Evolutionary conservation across 495 filamentous ascomycete genomes (phyloP).

Genomic region (Tuber umbilicatum): DNA sequence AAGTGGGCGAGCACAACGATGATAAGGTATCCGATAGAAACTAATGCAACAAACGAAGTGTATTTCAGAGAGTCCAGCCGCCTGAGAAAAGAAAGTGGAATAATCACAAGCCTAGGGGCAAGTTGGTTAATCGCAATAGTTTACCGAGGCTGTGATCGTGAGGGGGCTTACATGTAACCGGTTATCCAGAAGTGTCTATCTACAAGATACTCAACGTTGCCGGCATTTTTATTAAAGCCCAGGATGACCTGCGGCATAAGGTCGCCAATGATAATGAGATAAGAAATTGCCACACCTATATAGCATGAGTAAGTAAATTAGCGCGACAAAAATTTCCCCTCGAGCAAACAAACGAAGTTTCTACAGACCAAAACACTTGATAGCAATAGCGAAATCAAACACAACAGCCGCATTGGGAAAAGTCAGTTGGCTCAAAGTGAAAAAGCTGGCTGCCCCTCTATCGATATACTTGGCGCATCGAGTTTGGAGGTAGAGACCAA

Average conservation of each 20-base stretch:
- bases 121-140: constrained; percentile 10
- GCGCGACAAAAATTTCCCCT: not conserved
- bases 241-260: constrained; percentile 90
- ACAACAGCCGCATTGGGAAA: constrained; percentile 94
- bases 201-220: constrained; percentile 60
- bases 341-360: not conserved
- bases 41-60: constrained; percentile 81
- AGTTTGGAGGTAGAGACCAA: constrained; percentile 90
- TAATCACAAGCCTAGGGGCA: constrained; percentile 69
- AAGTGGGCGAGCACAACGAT: constrained; percentile 89
- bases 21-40: constrained; percentile 90
- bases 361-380: constrained; percentile 78
- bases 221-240: constrained; percentile 60
- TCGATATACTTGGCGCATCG: constrained; percentile 89
- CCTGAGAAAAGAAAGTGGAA: constrained; percentile 85
- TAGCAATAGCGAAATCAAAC: constrained; percentile 91
- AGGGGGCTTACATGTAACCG: constrained; percentile 72
- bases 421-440: constrained; percentile 87
- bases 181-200: constrained; percentile 97
- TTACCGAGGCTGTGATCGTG: not conserved
- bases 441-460: constrained; percentile 73
- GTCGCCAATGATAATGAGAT: constrained; percentile 97
- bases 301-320: not conserved
- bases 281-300: constrained; percentile 76
- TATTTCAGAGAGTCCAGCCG: constrained; percentile 93